Percentiles rank a stretch among this genome's conserved stretches.
Conservation (phyloP, 176 grass and related monocot genomes). For the Hyparrhenia diplandra region DNA sequence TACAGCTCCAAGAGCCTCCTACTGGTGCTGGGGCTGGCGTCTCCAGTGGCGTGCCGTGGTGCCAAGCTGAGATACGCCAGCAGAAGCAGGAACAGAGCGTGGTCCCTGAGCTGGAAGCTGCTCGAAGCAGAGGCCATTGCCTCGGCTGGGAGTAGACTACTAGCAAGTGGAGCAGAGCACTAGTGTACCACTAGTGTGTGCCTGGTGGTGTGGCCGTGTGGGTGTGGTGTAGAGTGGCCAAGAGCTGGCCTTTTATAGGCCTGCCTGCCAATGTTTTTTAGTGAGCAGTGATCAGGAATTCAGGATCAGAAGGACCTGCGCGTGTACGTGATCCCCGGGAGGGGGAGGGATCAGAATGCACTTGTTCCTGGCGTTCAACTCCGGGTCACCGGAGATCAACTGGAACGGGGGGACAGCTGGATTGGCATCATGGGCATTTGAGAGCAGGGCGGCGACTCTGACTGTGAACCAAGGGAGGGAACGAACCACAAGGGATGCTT, state of each 20-base stretch:
- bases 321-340: background rate
- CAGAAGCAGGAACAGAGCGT: slow-evolving; percentile 8
- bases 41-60: background rate
- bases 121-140: background rate
- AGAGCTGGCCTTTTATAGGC: slow-evolving; percentile 1
- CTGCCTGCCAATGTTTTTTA: background rate
- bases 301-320: background rate
- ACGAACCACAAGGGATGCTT: background rate
- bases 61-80: slow-evolving; percentile 10
- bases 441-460: too few species aligned
- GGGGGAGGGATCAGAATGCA: too few species aligned
- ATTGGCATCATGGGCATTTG: too few species aligned
- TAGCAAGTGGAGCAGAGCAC: background rate
- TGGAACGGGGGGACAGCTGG: slow-evolving; percentile 20
- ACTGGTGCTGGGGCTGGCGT: background rate
- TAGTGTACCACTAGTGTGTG: too few species aligned
- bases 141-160: background rate
- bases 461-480: background rate
- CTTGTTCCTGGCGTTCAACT: too few species aligned
- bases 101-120: background rate
- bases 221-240: background rate
- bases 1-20: slow-evolving; percentile 46
- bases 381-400: background rate
- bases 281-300: background rate
- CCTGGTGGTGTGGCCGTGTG: background rate